Conservation (phyloP, 345 rosid species). For the Cardamine chenopodiifolia region DNA sequence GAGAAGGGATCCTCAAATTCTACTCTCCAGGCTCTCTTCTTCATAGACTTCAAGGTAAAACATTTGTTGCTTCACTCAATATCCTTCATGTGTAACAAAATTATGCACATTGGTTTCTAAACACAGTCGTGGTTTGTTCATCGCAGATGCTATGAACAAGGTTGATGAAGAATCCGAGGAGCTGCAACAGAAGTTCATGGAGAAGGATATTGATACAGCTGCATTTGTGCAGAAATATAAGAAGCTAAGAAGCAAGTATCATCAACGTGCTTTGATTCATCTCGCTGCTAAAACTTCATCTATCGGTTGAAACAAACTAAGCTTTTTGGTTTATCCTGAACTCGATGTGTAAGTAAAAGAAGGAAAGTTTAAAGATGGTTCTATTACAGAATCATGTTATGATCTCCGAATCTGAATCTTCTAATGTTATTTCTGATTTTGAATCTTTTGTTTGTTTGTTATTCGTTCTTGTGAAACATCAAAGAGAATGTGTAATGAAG, state of each 20-base stretch:
- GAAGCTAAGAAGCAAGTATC: slow-evolving; percentile 73
- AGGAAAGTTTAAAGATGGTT: neutral
- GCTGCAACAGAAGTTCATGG: slow-evolving; percentile 67
- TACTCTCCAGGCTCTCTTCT: slow-evolving; percentile 72
- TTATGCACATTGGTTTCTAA: neutral
- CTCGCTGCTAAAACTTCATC: slow-evolving; percentile 73
- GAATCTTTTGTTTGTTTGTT: neutral
- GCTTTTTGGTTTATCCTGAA: neutral
- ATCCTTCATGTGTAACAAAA: neutral
- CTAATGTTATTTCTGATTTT: neutral
- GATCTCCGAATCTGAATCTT: slow-evolving; percentile 8
- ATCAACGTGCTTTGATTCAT: slow-evolving; percentile 77
- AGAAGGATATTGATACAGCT: slow-evolving; percentile 62
- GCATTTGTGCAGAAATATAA: slow-evolving; percentile 77
- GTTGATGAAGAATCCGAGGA: slow-evolving; percentile 82
- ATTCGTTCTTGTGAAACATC: slow-evolving; percentile 1
- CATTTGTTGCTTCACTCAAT: neutral
- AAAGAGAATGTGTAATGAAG: neutral
- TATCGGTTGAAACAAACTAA: slow-evolving; percentile 16
- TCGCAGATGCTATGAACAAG: slow-evolving; percentile 65
- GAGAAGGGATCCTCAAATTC: slow-evolving; percentile 67
- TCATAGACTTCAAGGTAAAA: slow-evolving; percentile 74
- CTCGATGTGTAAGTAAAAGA: slow-evolving; percentile 20
- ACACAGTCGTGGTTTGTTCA: slow-evolving; percentile 8
- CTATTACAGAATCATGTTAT: neutral